A percentile compares a stretch with the other conserved stretches of the same genome.
Evolutionary conservation across 78 protist species (phyloP).

Genomic region (Speleostelium caveatum): DNA sequence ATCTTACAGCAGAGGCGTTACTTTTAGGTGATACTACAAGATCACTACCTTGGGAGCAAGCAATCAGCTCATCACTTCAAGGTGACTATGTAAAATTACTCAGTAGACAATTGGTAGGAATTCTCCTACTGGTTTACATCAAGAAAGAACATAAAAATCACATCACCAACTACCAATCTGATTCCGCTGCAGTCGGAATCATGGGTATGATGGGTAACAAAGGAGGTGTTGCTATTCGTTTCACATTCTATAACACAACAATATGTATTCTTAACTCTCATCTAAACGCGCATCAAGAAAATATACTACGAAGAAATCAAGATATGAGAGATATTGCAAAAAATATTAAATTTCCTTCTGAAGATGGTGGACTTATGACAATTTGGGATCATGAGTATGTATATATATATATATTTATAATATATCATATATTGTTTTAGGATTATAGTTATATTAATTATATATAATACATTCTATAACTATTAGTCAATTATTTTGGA

Average conservation of each 20-base stretch:
- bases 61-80: constrained; percentile 8
- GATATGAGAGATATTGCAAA: constrained; percentile 85
- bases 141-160: constrained; percentile 36
- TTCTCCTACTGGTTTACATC: constrained; percentile 83
- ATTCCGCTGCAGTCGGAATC: constrained; percentile 82
- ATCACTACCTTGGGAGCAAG: constrained; percentile 83
- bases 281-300: constrained; percentile 95
- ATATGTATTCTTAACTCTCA: constrained; percentile 91
- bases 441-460: neutral
- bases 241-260: constrained; percentile 81
- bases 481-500: constrained; percentile 86
- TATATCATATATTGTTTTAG: neutral
- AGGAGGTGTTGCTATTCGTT: constrained; percentile 92
- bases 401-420: too few relatives aligned
- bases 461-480: neutral
- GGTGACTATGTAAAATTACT: constrained; percentile 76
- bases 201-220: constrained; percentile 96
- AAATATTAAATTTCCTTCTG: constrained; percentile 26
- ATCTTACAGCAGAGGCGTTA: constrained; percentile 82
- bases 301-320: constrained; percentile 86
- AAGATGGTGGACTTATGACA: constrained; percentile 12
- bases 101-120: constrained; percentile 84
- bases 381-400: constrained; percentile 82
- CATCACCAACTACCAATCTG: constrained; percentile 62
- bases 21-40: constrained; percentile 69